Conservation (phyloP, 2,329 filamentous ascomycete genomes). For the Penicillium sp. region DNA sequence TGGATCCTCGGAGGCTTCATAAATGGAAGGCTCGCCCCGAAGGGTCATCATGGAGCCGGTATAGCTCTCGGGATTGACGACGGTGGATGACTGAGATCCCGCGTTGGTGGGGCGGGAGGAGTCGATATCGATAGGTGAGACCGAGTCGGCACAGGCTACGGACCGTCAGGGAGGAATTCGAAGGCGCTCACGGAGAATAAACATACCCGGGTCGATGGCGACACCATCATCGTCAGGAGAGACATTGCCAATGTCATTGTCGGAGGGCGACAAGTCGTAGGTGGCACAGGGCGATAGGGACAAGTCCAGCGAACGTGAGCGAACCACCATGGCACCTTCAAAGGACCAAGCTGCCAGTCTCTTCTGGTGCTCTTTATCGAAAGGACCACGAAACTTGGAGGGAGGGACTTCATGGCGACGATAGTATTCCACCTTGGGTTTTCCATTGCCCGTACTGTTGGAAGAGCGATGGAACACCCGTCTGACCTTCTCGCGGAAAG, state of each 20-base stretch:
- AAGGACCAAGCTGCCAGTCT: constrained; percentile 45
- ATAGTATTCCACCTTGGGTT: constrained; percentile 46
- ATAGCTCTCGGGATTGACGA: constrained; percentile 34
- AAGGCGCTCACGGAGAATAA: not conserved
- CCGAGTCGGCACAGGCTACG: constrained; percentile 6
- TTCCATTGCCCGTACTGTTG: constrained; percentile 26
- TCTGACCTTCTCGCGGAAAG: constrained; percentile 37
- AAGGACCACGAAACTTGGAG: constrained; percentile 48
- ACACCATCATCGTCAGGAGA: constrained; percentile 23
- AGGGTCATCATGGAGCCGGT: constrained; percentile 36
- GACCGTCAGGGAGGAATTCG: constrained; percentile 7
- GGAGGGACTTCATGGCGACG: constrained; percentile 45
- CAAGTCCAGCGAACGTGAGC: constrained; percentile 34
- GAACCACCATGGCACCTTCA: constrained; percentile 32
- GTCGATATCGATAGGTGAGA: constrained; percentile 20
- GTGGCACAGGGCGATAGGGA: constrained; percentile 39
- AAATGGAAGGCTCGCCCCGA: constrained; percentile 23
- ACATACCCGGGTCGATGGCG: constrained; percentile 21
- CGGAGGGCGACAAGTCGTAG: constrained; percentile 20
- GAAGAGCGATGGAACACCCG: constrained; percentile 34
- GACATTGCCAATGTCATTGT: constrained; percentile 22
- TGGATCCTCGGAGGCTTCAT: constrained; percentile 26
- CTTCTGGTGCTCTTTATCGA: constrained; percentile 45
- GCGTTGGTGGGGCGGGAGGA: constrained; percentile 25
- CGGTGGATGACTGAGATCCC: constrained; percentile 36